phyloP scores from a whole-genome alignment of 306 rosid species.

The Acacia acuminata region DNA sequence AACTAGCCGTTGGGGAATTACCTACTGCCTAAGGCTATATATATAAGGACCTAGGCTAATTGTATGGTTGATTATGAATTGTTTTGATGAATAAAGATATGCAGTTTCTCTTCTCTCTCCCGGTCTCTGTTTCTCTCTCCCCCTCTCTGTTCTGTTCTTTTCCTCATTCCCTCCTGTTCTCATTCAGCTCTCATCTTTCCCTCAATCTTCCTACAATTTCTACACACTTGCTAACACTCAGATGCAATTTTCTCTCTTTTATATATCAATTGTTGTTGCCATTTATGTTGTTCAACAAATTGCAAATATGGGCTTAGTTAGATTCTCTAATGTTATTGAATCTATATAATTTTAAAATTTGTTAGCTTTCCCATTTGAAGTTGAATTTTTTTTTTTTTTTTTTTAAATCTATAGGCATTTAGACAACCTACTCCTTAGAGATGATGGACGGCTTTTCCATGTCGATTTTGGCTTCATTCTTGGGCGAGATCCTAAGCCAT shows the following conservation, averaged over 20 bases:
- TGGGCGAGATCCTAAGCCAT: conserved; percentile 97
- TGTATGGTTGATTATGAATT: too few relatives aligned
- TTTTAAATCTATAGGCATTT: conserved; percentile 64
- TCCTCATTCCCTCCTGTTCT: too few relatives aligned
- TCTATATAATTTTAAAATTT: neutral
- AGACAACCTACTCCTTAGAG: conserved; percentile 94
- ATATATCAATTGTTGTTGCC: conserved; percentile 4
- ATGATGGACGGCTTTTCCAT: conserved; percentile 96
- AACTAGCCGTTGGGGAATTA: too few relatives aligned
- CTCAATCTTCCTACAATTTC: too few relatives aligned
- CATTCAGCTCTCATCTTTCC: too few relatives aligned
- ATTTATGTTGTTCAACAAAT: conserved; percentile 2
- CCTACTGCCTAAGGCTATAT: too few relatives aligned
- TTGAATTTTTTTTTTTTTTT: conserved; percentile 17
- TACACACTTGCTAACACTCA: neutral
- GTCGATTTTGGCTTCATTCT: conserved; percentile 98
- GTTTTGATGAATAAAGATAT: too few relatives aligned
- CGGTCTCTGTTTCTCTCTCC: too few relatives aligned
- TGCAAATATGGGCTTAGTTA: neutral
- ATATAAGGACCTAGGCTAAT: too few relatives aligned
- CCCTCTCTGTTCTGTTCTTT: too few relatives aligned
- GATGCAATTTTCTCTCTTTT: neutral
- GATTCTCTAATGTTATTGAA: conserved; percentile 6
- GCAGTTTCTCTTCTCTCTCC: too few relatives aligned
- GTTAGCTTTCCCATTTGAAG: conserved; percentile 18